Evolutionary conservation across 164 flowering plant genomes (phyloP).

Genomic region (Tinospora cordifolia): DNA sequence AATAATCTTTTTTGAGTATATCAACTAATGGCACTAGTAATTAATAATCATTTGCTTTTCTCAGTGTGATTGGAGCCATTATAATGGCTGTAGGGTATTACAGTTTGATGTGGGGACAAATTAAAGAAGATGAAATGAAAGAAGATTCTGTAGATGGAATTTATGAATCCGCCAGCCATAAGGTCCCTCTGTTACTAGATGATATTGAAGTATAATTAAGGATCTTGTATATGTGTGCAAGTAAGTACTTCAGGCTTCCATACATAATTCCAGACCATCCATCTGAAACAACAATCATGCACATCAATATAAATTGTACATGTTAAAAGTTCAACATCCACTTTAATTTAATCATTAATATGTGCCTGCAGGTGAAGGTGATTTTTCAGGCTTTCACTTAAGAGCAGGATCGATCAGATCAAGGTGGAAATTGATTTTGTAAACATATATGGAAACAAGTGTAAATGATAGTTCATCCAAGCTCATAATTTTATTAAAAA

Average conservation of each 20-base stretch:
- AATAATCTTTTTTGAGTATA: too few relatives aligned
- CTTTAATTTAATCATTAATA: too few relatives aligned
- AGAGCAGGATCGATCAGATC: neutral
- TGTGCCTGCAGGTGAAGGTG: neutral
- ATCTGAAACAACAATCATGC: too few relatives aligned
- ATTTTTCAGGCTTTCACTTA: constrained; percentile 1
- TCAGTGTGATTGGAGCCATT: constrained; percentile 32
- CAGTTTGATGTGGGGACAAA: constrained; percentile 34
- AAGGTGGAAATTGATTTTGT: neutral
- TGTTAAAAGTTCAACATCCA: too few relatives aligned
- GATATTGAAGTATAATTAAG: neutral
- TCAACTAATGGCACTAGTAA: too few relatives aligned
- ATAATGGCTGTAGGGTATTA: constrained; percentile 30
- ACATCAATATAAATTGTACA: too few relatives aligned
- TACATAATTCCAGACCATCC: too few relatives aligned
- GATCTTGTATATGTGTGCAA: neutral
- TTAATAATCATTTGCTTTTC: neutral
- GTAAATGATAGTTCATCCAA: neutral
- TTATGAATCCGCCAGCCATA: constrained; percentile 2
- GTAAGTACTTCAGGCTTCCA: neutral
- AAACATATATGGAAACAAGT: neutral
- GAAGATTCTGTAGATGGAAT: neutral
- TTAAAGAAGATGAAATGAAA: constrained; percentile 19
- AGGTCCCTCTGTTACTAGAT: constrained; percentile 16
- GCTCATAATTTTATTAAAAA: neutral